Evolutionary conservation across 495 filamentous ascomycete genomes (phyloP).

Genomic region (Podospora anserina): DNA sequence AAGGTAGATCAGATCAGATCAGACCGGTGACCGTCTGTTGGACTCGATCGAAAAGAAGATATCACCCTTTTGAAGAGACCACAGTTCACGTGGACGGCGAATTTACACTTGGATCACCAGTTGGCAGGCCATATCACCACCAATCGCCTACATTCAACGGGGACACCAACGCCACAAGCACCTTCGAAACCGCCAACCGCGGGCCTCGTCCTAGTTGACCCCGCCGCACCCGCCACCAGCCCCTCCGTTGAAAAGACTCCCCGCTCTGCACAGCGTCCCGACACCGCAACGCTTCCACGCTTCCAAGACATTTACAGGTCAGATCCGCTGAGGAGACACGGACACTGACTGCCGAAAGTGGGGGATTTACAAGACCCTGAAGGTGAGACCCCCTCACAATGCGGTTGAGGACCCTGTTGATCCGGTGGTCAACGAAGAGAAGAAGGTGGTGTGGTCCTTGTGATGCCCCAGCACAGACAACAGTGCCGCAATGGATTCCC

Average conservation of each 20-base stretch:
- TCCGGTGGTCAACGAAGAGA: neutral
- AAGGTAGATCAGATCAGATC: neutral
- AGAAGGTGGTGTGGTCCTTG: neutral
- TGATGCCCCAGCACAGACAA: neutral
- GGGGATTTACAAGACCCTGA: constrained; percentile 3
- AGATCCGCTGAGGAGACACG: neutral
- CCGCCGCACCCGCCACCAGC: constrained; percentile 22
- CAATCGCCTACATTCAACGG: constrained; percentile 19
- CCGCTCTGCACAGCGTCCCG: constrained; percentile 15
- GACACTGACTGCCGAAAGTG: constrained; percentile 1
- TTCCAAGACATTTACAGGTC: neutral
- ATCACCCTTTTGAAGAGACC: neutral
- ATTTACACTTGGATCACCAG: constrained; percentile 30
- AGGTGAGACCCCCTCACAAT: constrained; percentile 12
- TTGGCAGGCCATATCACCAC: constrained; percentile 13
- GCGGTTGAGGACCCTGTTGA: neutral
- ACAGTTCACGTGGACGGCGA: constrained; percentile 27
- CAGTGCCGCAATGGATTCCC: neutral
- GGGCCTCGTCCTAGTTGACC: constrained; percentile 13
- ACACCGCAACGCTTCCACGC: constrained; percentile 8
- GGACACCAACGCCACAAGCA: constrained; percentile 14
- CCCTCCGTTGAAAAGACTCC: constrained; percentile 12
- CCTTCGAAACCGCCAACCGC: constrained; percentile 8
- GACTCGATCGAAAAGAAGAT: neutral
- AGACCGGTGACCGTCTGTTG: neutral